Evolutionary conservation across 306 rosid species (phyloP), one percentile per base, ranked within the genome.

Genomic region (Gleditsia sinensis): DNA sequence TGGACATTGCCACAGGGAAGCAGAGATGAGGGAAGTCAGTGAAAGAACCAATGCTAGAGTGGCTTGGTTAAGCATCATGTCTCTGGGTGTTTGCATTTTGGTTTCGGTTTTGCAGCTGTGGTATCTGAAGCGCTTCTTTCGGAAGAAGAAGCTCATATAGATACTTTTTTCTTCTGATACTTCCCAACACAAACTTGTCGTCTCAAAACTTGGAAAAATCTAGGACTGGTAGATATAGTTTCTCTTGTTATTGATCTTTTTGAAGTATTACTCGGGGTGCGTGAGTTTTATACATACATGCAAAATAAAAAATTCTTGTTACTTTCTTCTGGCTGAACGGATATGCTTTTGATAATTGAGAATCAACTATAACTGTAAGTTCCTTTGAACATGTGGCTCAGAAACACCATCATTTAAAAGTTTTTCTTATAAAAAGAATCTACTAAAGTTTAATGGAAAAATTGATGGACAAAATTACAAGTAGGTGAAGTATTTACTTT

Each of bases 141-240:
- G 40, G 62, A 89, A 85, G 86, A 89, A 89, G 88, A 89, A 89
- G 84, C 91, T 89, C 80, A 89, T 89, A 79, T 89, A 87, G 79
- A 76, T 39, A 46, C 32, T 72, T 58, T 57, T 70, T 37, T 67
- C 11, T 60, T 2, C 1, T 54, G 56, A 45, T 45, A 23, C 56
- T 72, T 81, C 68, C 51, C 66, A 48, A 54, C 60, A 80, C 71
- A 32, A 46, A 36, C 43, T 54, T 46, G 43, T 42, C 67, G 27
- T 75, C 58, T 65, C 46, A 14, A 48, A n/a, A 61, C 67, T 69
- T 59, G 57, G 37, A 67, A 78, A 85, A 75, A 36, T 56, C 53
- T 57, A 49, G 75, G 56, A 62, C 49, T 65, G 63, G 33, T 20
- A 9, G 51, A 37, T 71, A 71, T 56, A 80, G 62, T 56, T 76